Evolutionary conservation across 495 filamentous ascomycete genomes (phyloP).

Genomic region (Neurospora tetrasperma): DNA sequence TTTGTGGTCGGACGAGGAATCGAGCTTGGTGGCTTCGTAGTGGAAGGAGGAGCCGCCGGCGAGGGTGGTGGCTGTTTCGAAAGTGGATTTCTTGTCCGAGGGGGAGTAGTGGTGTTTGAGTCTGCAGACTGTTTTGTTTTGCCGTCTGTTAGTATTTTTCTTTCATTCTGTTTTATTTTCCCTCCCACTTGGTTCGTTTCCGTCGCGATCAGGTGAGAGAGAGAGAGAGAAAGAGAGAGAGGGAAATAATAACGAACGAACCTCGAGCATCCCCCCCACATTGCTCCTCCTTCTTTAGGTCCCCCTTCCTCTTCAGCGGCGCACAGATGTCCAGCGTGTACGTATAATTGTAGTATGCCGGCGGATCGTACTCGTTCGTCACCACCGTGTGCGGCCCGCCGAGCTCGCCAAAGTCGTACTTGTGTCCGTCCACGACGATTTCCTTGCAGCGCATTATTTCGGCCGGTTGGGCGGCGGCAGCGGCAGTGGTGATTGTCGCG

Average conservation of each 20-base stretch:
- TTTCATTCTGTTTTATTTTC: neutral
- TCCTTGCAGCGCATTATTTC: conserved; percentile 44
- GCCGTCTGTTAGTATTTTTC: neutral
- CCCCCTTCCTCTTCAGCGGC: conserved; percentile 45
- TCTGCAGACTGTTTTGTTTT: neutral
- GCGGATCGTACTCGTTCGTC: conserved; percentile 38
- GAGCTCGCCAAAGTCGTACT: conserved; percentile 50
- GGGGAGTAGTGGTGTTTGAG: neutral
- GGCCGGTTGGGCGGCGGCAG: neutral
- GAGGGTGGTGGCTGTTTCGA: neutral
- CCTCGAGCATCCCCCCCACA: conserved; percentile 54
- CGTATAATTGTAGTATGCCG: conserved; percentile 54
- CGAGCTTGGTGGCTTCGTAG: neutral
- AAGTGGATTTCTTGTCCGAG: neutral
- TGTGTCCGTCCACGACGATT: conserved; percentile 43
- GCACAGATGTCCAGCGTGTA: conserved; percentile 84
- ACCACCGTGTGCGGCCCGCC: conserved; percentile 69
- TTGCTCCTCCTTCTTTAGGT: conserved; percentile 35
- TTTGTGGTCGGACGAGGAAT: neutral
- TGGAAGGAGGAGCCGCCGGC: neutral
- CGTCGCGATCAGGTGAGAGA: too few relatives aligned
- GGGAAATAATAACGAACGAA: conserved; percentile 10
- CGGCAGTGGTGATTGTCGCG: conserved; percentile 24
- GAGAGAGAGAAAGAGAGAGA: neutral
- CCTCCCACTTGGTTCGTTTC: neutral